A percentile compares a stretch with the other conserved stretches of the same genome.
Conservation (phyloP, 2,329 filamentous ascomycete species). For the Cladosporium velox region DNA sequence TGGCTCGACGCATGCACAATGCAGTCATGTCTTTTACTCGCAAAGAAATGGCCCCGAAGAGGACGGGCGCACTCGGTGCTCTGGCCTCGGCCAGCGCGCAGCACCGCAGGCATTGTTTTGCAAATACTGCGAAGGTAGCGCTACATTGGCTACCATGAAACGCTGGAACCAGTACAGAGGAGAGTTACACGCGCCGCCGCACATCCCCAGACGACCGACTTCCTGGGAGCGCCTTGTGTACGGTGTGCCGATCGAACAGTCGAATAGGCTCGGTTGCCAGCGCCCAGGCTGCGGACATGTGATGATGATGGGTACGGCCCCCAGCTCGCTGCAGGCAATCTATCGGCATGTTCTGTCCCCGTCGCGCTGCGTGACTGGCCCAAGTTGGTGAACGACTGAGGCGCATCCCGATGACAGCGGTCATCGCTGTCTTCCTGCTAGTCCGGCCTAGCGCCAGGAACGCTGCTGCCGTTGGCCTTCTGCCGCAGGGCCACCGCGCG, state of each 20-base stretch:
- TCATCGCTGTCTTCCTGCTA: conserved; percentile 7
- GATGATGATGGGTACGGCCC: conserved; percentile 6
- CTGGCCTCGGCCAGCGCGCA: conserved; percentile 5
- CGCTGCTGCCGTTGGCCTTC: conserved; percentile 6
- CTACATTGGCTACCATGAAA: conserved; percentile 14
- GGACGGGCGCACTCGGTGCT: conserved; percentile 11
- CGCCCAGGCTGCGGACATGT: conserved; percentile 18
- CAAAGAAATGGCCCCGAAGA: conserved; percentile 2
- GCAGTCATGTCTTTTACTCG: conserved; percentile 5
- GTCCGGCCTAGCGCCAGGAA: conserved; percentile 19
- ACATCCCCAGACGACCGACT: conserved; percentile 19
- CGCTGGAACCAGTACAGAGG: conserved; percentile 14
- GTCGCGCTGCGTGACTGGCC: conserved; percentile 1
- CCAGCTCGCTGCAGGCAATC: conserved; percentile 16
- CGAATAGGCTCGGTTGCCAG: background rate
- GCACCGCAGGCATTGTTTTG: conserved; percentile 8
- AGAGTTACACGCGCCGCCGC: conserved; percentile 17
- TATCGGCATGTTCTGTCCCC: conserved; percentile 13
- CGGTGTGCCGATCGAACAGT: conserved; percentile 12
- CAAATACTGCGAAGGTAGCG: background rate
- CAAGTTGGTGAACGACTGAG: conserved; percentile 9
- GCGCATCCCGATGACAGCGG: conserved; percentile 12
- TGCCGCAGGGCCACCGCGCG: conserved; percentile 6
- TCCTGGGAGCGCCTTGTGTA: conserved; percentile 21
- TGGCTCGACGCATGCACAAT: conserved; percentile 10